Base-by-base conservation (phyloP, 202 grass and related monocot species). In the Eragrostis tef region DNA sequence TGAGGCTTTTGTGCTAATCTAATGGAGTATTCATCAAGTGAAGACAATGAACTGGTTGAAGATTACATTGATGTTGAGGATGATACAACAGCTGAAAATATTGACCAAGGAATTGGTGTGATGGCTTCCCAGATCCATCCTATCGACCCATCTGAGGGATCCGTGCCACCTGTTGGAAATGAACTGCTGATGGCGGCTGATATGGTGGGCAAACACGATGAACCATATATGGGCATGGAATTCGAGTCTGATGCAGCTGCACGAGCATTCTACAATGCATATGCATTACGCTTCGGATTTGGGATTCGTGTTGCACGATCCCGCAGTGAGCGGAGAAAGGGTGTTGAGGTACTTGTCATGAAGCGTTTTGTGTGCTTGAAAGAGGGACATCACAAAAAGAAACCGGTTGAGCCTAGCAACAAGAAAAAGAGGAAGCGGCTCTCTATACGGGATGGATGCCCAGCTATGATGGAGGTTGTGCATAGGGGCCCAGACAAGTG, bases 341-440 rank as follows among this genome's bases (percentile, higher is more conserved):
- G 92, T 34, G 14, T 87, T 1, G 95, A 98, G 64, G 87, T 94
- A 43, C 85, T 98, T 3, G 87, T 94, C 56, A 98, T 93, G 92
- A 98, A 94, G 83, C 88, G 95, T 54, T 98, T 98, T 86, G 95
- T 98, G 59, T 98, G 95, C 81, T 62, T 98, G 68, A 98, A 98
- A 84, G 95, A 98, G 84, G 95, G 95, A 15, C 95, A 98, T 78
- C 92, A 98, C 73, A 98, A 91, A 74, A 94, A 98, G 79, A 94
- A 98, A 79, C 77, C 71, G 27, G 41, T 47, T 43, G 88, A 92
- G 4, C 73, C 85, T 44, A 81, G 15, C 34, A 74, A 68, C 54
- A 90, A 90, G 73, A 93, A 93, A 79, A 91, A 91, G 83, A 87
- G 95, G 64, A 98, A 94, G 54, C 95, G 95, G 2, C 54, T 93